Conservation (phyloP, 257 asterid genomes). For the Solanum lycopersicoides region DNA sequence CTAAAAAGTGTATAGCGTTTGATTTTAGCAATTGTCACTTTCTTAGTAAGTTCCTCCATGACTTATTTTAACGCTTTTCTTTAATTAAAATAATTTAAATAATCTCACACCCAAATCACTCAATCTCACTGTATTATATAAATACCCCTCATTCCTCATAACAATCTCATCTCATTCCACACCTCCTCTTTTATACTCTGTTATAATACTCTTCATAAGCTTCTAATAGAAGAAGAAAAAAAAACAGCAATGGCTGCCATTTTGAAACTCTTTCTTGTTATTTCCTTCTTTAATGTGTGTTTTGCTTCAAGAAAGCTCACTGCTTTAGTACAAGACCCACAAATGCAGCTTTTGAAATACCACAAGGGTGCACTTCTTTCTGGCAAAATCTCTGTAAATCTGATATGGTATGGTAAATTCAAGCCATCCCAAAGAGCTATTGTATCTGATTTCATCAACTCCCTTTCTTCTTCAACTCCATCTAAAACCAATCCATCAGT, state of each 20-base stretch:
- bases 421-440: constrained; percentile 56
- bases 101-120: not conserved
- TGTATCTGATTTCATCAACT: constrained; percentile 52
- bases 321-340: constrained; percentile 13
- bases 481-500: constrained; percentile 36
- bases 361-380: constrained; percentile 71
- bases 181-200: not conserved
- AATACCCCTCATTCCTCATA: not conserved
- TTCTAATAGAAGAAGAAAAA: not conserved
- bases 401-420: constrained; percentile 69
- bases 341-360: constrained; percentile 27
- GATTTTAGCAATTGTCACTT: constrained; percentile 2
- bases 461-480: constrained; percentile 20
- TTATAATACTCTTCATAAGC: not conserved
- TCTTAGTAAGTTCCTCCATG: constrained; percentile 4
- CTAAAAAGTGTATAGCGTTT: not conserved
- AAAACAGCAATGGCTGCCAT: constrained; percentile 12
- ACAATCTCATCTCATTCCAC: not conserved
- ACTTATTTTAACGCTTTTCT: not conserved
- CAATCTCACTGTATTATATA: not conserved
- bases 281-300: constrained; percentile 11
- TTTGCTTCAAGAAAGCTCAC: constrained; percentile 23
- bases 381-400: constrained; percentile 49
- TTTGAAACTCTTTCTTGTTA: constrained; percentile 8
- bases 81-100: not conserved